Percentiles rank a stretch among this genome's conserved stretches.
These are phyloP conservation scores for Bipolaris victoriae DNA, from an alignment of 2,329 filamentous ascomycete species.

Conservation along the genomic window DNA sequence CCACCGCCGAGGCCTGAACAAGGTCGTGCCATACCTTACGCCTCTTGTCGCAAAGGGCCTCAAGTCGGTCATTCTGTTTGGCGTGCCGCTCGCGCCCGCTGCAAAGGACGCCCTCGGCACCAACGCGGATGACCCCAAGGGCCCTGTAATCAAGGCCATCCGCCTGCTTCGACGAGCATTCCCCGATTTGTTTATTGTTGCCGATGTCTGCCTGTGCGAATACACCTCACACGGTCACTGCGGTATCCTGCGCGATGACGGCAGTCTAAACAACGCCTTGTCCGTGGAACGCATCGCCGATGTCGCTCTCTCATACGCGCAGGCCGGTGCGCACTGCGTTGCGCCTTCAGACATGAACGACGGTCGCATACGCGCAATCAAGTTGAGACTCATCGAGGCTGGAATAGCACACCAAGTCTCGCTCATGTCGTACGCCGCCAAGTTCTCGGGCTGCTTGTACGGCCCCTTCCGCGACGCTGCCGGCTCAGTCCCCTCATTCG, in stretches of 20 bases:
- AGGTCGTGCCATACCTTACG: constrained; percentile 80
- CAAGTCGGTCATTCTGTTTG: constrained; percentile 92
- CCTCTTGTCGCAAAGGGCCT: constrained; percentile 89
- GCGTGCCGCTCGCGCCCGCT: constrained; percentile 80
- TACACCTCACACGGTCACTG: constrained; percentile 99
- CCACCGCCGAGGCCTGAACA: constrained; percentile 85
- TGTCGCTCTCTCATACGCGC: constrained; percentile 97
- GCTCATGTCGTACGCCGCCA: constrained; percentile 97
- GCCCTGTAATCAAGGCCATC: constrained; percentile 88
- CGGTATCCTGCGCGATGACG: constrained; percentile 92
- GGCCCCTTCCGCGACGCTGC: constrained; percentile 97
- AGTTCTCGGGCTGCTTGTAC: constrained; percentile 96
- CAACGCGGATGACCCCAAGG: constrained; percentile 87
- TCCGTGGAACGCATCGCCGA: constrained; percentile 95
- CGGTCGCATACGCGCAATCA: constrained; percentile 94
- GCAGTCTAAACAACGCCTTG: constrained; percentile 87
- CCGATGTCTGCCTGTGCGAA: constrained; percentile 96
- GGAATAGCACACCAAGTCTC: constrained; percentile 90
- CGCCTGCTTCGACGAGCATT: constrained; percentile 83
- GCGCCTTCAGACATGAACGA: constrained; percentile 99
- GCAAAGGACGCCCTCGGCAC: constrained; percentile 92
- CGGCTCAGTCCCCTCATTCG: constrained; percentile 87
- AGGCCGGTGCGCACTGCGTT: constrained; percentile 93
- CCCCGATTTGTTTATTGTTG: constrained; percentile 87
- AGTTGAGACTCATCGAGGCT: constrained; percentile 94